Base-by-base conservation (phyloP, 352 stramenopile genomes). In the Blastocystis sp. region DNA sequence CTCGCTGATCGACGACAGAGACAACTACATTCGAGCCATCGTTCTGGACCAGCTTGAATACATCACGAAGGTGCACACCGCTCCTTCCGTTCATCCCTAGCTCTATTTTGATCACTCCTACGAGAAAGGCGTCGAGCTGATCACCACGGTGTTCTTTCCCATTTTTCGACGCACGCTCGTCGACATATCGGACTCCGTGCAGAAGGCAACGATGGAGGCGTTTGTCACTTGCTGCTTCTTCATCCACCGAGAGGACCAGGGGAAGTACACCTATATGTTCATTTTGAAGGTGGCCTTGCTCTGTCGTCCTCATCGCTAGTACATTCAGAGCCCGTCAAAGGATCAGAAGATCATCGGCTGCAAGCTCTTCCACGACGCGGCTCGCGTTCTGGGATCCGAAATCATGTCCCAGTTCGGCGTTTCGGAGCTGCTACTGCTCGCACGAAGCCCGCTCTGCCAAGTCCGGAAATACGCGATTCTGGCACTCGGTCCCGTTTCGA, bases 391-490 rank as follows among this genome's bases (percentile, higher is more conserved):
- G 24, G 74, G 74, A 12, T 85, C 74, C 0, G 74, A 85, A 50
- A 39, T 85, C 24, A 26, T 85, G 9, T 69, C 50, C 35, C 12
- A 85, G 6, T 85, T 85, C 51, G 74, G 74, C 61, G 50, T 85
- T 9, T 85, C 50, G 16, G 74, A 85, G 51, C 37, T 85, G 51
- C 50, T 85, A 12, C 55, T 85, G 21, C 51, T 85, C n/a, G 50
- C 74, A 4, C 26, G 29, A 12, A 55, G 70, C 61, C 74, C 74
- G 19, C 66, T 31, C 61, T 70, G 41, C 6, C 45, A 85, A 39
- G 74, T 85, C 24, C 74, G 74, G n/a, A 85, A 85, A n/a, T 55
- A 67, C 35, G 74, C 74, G 9, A 69, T 85, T 63, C 74, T 85
- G 16, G 74, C 74, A 16, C 39, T 85, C n/a, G 74, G 74, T 33